Conservation (phyloP, 768 basidiomycete species). For the Lentinula sp. region DNA sequence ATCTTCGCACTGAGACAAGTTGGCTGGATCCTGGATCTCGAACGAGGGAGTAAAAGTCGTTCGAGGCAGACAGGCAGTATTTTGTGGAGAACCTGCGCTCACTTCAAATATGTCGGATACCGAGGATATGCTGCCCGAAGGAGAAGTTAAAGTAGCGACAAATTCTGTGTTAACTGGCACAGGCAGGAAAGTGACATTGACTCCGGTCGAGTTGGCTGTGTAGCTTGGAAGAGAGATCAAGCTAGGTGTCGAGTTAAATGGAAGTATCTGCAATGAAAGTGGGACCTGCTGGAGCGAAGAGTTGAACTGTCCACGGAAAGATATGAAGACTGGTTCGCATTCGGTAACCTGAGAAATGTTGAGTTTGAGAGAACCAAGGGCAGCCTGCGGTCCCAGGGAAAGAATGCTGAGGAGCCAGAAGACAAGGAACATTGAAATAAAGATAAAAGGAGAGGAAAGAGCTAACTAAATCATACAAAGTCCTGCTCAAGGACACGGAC, state of each 20-base stretch:
- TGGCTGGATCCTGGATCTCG: slow-evolving; percentile 18
- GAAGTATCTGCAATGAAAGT: slow-evolving; percentile 44
- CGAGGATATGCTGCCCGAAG: slow-evolving; percentile 29
- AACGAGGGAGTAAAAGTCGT: slow-evolving; percentile 19
- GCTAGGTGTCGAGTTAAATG: slow-evolving; percentile 45
- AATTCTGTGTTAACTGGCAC: slow-evolving; percentile 42
- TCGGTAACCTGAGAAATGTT: slow-evolving; percentile 40
- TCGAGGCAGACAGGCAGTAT: slow-evolving; percentile 34
- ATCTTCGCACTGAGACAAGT: slow-evolving; percentile 40
- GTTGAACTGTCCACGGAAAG: slow-evolving; percentile 32
- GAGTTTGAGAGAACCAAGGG: slow-evolving; percentile 28
- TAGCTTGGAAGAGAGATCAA: slow-evolving; percentile 37
- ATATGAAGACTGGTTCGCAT: slow-evolving; percentile 44
- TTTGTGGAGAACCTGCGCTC: slow-evolving; percentile 25
- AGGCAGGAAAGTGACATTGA: slow-evolving; percentile 45
- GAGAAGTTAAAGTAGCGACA: slow-evolving; percentile 50
- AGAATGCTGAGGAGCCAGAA: slow-evolving; percentile 25
- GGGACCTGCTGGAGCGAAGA: slow-evolving; percentile 27
- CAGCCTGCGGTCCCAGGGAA: slow-evolving; percentile 33
- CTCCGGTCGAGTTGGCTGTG: slow-evolving; percentile 29
- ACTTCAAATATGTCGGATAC: slow-evolving; percentile 46
- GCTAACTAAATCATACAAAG: slow-evolving; percentile 15
- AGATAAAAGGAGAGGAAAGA: slow-evolving; percentile 9
- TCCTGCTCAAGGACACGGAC: slow-evolving; percentile 22
- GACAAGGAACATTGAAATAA: slow-evolving; percentile 18